Base-by-base conservation (phyloP, 129 eudicot species). In the Centrapalus pauciflorus region DNA sequence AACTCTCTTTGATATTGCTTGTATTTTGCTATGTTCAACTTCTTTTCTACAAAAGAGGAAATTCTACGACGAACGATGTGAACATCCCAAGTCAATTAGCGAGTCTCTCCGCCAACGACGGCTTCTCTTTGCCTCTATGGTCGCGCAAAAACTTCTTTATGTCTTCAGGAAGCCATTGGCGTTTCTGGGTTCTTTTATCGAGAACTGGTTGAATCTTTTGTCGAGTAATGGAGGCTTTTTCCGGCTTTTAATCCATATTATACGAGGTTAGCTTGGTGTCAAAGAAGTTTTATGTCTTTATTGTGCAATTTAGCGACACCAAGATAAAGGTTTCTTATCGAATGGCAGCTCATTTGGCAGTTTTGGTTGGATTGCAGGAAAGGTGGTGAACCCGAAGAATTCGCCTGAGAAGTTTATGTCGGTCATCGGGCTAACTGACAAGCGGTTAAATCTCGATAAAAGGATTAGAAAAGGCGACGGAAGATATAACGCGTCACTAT, bases 101-200 rank as follows among this genome's bases (percentile, higher is more conserved):
- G 23, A 11, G 2, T 40, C 34, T 16, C 48, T 90, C 13, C 38
- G 67, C 2, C 77, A 49, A 4, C 71, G 91, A 62, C 72, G 89
- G 87, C 29, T 87, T 73, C 48, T 87, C 12, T 90, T 87, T 46
- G 33, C 81, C 64, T 90, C 97, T 0, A 35, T 90, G 3, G 50
- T 76, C 10, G 20, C 57, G 1, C 95, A 87, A 62, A 87, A 73
- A 33, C 5, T 80, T 8, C 30, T 84, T n/a, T 8, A 52, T 82
- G 21, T 55, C 20, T 43, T 25, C 59, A 33, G 70, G 25, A 52
- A 28, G 13, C 95, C 92, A 4, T 1, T 90, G 89, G 80, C 79
- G 10, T 7, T 13, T n/a, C 8, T 77, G 3, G 93, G 95, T 9
- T 60, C 20, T 25, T 26, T 32, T 19, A 43, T 87, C 16, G 92